Evolutionary conservation across 768 basidiomycete species (phyloP).

Genomic region (Trametes sanguinea): DNA sequence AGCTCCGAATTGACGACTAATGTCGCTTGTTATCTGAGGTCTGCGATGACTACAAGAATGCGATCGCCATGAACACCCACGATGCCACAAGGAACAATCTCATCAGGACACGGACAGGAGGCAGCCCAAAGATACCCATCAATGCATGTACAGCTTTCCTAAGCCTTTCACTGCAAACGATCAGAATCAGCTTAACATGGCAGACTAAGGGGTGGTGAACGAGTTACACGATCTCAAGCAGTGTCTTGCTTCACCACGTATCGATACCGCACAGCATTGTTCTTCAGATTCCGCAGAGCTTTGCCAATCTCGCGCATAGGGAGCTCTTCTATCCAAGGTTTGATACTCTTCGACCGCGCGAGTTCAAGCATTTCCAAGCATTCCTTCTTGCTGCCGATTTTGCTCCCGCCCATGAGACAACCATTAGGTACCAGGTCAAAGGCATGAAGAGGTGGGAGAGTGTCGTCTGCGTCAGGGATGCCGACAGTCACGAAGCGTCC

Average conservation of each 20-base stretch:
- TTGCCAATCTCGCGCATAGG: slow-evolving; percentile 50
- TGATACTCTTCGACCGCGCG: slow-evolving; percentile 53
- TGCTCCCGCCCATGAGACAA: slow-evolving; percentile 30
- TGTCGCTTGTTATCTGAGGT: no score
- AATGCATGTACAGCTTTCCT: no score
- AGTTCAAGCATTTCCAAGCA: slow-evolving; percentile 61
- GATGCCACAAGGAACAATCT: no score
- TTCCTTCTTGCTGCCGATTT: slow-evolving; percentile 61
- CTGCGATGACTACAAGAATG: no score
- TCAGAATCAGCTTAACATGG: no score
- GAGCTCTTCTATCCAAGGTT: slow-evolving; percentile 45
- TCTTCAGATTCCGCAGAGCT: slow-evolving; percentile 50
- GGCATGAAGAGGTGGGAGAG: slow-evolving; percentile 28
- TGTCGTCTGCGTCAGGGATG: slow-evolving; percentile 51
- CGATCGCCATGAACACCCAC: no score
- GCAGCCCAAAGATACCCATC: no score
- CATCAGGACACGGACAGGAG: no score
- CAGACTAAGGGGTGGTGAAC: neutral
- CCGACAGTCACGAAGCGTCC: slow-evolving; percentile 61
- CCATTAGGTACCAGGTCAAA: slow-evolving; percentile 37
- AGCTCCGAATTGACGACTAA: no score
- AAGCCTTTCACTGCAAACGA: no score
- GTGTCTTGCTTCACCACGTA: slow-evolving; percentile 45
- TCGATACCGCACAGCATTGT: slow-evolving; percentile 54
- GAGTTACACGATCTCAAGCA: neutral